Percentiles rank a stretch among this genome's conserved stretches.
Conservation (phyloP, 2,329 filamentous ascomycete genomes). For the Botryosphaeria agaves region DNA sequence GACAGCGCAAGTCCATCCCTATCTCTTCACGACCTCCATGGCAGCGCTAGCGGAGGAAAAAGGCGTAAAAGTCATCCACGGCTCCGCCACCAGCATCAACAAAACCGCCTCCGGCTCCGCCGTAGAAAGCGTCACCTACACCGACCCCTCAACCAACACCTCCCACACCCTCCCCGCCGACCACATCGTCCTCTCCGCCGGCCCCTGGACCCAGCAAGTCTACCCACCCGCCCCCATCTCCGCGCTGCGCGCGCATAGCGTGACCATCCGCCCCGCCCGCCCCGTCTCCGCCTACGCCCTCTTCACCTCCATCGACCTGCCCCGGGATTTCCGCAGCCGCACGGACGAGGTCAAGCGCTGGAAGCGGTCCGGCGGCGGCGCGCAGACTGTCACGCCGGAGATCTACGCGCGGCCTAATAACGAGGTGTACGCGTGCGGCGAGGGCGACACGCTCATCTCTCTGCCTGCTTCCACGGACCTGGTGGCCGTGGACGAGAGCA, state of each 20-base stretch:
- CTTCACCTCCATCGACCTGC: conserved; percentile 74
- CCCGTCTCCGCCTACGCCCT: conserved; percentile 57
- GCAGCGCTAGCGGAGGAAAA: conserved; percentile 52
- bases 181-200: conserved; percentile 41
- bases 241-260: conserved; percentile 43
- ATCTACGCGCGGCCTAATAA: conserved; percentile 82
- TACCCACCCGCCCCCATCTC: conserved; percentile 38
- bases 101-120: conserved; percentile 25
- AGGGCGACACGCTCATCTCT: conserved; percentile 59
- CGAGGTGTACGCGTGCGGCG: conserved; percentile 88
- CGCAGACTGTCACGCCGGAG: conserved; percentile 62
- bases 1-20: conserved; percentile 88
- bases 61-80: conserved; percentile 42
- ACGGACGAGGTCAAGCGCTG: conserved; percentile 21
- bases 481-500: conserved; percentile 55
- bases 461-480: conserved; percentile 60
- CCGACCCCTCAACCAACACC: conserved; percentile 30
- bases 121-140: conserved; percentile 48
- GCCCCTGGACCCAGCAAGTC: conserved; percentile 41
- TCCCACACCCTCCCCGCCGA: conserved; percentile 35
- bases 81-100: conserved; percentile 52
- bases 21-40: conserved; percentile 75
- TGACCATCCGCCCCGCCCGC: conserved; percentile 39
- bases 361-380: conserved; percentile 35
- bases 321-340: conserved; percentile 40